A percentile compares a stretch with the other conserved stretches of the same genome.
Conservation (phyloP, 2,329 filamentous ascomycete genomes). For the Trichothecium roseum region DNA sequence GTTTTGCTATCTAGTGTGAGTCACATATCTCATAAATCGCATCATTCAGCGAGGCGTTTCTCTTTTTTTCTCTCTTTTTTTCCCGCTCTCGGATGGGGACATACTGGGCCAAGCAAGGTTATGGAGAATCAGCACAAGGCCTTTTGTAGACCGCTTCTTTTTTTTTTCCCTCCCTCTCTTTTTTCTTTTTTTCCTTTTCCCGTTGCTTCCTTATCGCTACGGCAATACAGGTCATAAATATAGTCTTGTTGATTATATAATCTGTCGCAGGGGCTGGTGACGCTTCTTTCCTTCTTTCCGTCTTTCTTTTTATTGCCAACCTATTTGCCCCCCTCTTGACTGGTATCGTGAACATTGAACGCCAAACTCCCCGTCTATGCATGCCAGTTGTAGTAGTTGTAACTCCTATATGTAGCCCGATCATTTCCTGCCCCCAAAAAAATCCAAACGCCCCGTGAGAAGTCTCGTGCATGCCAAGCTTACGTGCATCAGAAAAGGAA, state of each 20-base stretch:
- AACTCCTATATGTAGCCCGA: no score
- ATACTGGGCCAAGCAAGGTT: no score
- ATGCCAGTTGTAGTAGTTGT: no score
- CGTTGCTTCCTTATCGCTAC: not conserved
- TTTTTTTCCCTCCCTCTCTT: slow-evolving; percentile 3
- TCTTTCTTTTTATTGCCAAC: slow-evolving; percentile 8
- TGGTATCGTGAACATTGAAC: no score
- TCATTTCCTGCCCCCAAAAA: no score
- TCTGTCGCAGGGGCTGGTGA: not conserved
- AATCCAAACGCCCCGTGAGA: no score
- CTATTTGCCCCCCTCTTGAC: no score
- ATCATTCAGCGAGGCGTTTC: slow-evolving; percentile 18
- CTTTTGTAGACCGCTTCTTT: no score
- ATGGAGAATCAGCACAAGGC: no score
- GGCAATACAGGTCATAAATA: slow-evolving; percentile 1
- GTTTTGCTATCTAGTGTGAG: not conserved
- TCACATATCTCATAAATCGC: slow-evolving; percentile 2
- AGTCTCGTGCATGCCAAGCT: no score
- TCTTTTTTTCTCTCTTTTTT: slow-evolving; percentile 5
- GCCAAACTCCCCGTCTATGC: no score
- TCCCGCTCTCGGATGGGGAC: not conserved
- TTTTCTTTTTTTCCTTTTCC: not conserved
- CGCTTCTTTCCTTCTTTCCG: slow-evolving; percentile 4
- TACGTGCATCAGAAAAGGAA: no score
- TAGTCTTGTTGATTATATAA: not conserved